Evolutionary conservation across 1,284 basidiomycete genomes (phyloP).

Genomic region (Ganoderma multipileum): DNA sequence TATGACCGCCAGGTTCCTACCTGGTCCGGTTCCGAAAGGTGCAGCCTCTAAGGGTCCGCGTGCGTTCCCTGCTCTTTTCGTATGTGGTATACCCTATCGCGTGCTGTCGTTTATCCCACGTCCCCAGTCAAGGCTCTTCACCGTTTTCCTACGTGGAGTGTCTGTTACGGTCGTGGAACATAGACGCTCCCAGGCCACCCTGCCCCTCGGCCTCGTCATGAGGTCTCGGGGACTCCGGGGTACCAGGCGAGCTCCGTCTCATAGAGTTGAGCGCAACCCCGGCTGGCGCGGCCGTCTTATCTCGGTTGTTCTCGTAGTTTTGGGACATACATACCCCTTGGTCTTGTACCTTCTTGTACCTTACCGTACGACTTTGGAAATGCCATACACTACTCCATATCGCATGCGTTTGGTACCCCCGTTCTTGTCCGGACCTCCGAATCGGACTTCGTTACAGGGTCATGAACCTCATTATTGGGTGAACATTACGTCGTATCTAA

Average conservation of each 20-base stretch:
- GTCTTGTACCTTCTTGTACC: constrained; percentile 5
- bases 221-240: constrained; percentile 48
- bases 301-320: constrained; percentile 59
- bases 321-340: constrained; percentile 55
- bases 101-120: constrained; percentile 44
- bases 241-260: constrained; percentile 49
- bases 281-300: constrained; percentile 30
- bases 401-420: constrained; percentile 5
- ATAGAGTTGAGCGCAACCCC: constrained; percentile 60
- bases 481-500: constrained; percentile 19
- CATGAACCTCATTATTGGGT: constrained; percentile 1
- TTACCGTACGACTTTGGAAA: constrained; percentile 7
- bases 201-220: constrained; percentile 38
- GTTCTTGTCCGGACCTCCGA: constrained; percentile 16
- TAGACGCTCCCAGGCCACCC: constrained; percentile 28
- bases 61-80: not conserved
- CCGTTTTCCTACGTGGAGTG: constrained; percentile 37
- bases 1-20: not conserved
- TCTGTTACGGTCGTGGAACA: constrained; percentile 54
- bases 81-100: not conserved
- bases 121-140: constrained; percentile 49
- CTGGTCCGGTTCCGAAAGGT: not conserved
- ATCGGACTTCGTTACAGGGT: not conserved
- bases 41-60: no score
- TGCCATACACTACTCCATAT: constrained; percentile 6